Base-by-base conservation (phyloP, 2,329 filamentous ascomycete species). In the Colletotrichum melonis region DNA sequence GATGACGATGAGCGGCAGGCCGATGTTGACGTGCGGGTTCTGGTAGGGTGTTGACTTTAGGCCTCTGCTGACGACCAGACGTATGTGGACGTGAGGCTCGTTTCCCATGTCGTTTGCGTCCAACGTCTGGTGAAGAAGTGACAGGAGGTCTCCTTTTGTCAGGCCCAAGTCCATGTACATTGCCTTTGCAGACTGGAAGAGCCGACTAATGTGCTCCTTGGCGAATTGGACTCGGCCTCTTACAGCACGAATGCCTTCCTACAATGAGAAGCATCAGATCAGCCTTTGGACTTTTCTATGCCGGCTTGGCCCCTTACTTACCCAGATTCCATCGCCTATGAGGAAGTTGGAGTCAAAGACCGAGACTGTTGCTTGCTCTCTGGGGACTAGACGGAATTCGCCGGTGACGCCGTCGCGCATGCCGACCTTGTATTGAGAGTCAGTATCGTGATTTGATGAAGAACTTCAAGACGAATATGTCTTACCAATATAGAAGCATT, bases 331-430 rank as follows among this genome's bases (percentile, higher is more conserved):
- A 64, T 79, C 78, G 5, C 78, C 78, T 19, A 79, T 70, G 1
- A 79, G 75, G 11, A 79, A 79, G 60, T 76, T 78, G 4, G 78
- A 79, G 75, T 79, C 78, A 67, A 79, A 79, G 3, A 79, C 78
- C 1, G 78, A 79, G 1, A 79, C 76, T 11, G 73, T 66, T 5
- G 77, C 78, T 22, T 79, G 67, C 14, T 73, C 72, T 57, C 78
- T 69, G 4, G 77, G 76, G 11, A 77, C 73, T 6, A 79, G 72
- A 12, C 67, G 67, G 63, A 79, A 79, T 19, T 76, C 59, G 3
- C 75, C 75, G 2, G 74, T 77, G 6, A 79, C 76, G 8, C 78
- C 78, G 72, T 79, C 75, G 16, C 78, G 76, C 68, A 79, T 78
- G 16, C 78, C 78, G 62, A 79, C 75, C 76, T 78, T 42, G 42